Conservation (phyloP, 768 basidiomycete genomes). For the Pleurotus pulmonarius region DNA sequence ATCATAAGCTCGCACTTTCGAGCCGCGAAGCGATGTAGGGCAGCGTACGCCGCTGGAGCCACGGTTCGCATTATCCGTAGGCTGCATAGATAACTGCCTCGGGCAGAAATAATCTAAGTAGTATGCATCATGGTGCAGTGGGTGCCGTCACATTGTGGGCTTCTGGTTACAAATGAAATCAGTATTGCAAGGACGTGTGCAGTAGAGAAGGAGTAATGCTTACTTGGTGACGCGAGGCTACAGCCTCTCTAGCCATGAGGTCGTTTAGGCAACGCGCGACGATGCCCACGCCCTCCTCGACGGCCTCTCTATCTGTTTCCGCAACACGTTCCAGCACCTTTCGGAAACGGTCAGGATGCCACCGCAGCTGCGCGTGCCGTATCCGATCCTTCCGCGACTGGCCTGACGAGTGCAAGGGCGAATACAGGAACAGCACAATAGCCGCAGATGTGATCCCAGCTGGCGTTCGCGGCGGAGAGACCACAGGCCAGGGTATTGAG, state of each 20-base stretch:
- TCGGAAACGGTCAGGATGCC: constrained; percentile 81
- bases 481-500: constrained; percentile 70
- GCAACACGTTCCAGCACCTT: constrained; percentile 49
- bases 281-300: constrained; percentile 63
- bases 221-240: constrained; percentile 6
- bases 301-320: constrained; percentile 44
- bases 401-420: constrained; percentile 55
- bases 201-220: background rate
- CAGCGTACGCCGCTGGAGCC: no score
- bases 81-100: no score
- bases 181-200: no score
- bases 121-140: no score
- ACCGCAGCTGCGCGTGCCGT: constrained; percentile 62
- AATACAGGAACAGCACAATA: constrained; percentile 61
- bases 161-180: no score
- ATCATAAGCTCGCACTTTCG: no score
- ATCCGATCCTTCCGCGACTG: constrained; percentile 64
- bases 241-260: constrained; percentile 42
- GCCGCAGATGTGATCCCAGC: constrained; percentile 52
- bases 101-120: no score
- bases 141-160: no score
- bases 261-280: constrained; percentile 69
- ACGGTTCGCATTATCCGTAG: no score
- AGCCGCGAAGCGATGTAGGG: no score
- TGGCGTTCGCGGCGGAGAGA: constrained; percentile 32